These are phyloP conservation scores for Thelonectria discophora DNA, from an alignment of 2,329 filamentous ascomycete species.

Conservation along the genomic window DNA sequence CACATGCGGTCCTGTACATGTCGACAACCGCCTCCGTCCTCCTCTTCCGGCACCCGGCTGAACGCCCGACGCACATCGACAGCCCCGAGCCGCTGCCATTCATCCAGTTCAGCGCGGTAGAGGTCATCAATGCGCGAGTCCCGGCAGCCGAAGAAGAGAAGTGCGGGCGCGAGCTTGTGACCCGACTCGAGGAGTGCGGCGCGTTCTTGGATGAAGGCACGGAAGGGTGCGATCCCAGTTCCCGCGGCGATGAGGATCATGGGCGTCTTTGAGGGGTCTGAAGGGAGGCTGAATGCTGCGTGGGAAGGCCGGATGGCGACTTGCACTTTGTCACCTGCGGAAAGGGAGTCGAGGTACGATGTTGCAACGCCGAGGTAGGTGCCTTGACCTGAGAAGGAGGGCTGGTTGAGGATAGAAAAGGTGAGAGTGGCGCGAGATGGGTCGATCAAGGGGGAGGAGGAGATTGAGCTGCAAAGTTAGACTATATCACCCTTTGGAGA, in stretches of 20 bases:
- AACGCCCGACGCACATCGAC: conserved; percentile 69
- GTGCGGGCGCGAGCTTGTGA: conserved; percentile 62
- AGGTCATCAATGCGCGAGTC: conserved; percentile 45
- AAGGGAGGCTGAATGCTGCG: conserved; percentile 59
- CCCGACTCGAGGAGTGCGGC: conserved; percentile 59
- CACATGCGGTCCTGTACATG: conserved; percentile 54
- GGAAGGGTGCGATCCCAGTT: conserved; percentile 68
- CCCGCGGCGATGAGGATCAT: conserved; percentile 61
- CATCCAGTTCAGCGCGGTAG: conserved; percentile 54
- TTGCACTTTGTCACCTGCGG: conserved; percentile 51
- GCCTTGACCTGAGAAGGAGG: conserved; percentile 58
- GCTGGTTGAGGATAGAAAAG: conserved; percentile 69
- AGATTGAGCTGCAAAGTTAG: conserved; percentile 64
- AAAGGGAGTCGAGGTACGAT: conserved; percentile 63
- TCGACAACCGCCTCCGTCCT: conserved; percentile 54
- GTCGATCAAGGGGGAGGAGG: conserved; percentile 72
- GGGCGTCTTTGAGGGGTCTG: conserved; percentile 53
- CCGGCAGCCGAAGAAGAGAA: conserved; percentile 72
- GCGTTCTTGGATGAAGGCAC: conserved; percentile 69
- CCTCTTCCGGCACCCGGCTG: conserved; percentile 44
- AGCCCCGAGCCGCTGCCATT: conserved; percentile 60
- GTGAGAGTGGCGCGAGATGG: conserved; percentile 68
- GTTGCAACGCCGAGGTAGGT: conserved; percentile 66
- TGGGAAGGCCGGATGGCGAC: conserved; percentile 57
- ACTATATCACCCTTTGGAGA: conserved; percentile 52